phyloP scores from a whole-genome alignment of 306 rosid genomes.

The Medicago lupulina region DNA sequence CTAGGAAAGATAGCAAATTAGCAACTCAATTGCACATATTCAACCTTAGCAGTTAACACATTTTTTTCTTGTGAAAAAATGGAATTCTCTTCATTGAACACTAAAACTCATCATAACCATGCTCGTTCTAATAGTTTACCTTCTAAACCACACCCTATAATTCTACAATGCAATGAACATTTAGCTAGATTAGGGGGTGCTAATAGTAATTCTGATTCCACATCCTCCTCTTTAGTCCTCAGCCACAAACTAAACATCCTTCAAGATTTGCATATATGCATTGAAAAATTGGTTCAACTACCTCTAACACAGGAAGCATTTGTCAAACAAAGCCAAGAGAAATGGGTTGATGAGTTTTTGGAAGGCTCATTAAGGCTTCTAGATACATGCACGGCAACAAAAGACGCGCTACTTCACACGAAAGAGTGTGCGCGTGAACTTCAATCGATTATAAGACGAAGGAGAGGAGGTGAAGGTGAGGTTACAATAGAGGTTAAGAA shows the following conservation, averaged over 20 bases:
- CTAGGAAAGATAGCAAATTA: conserved; percentile 33
- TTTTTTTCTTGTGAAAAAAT: conserved; percentile 37
- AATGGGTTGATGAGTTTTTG: conserved; percentile 47
- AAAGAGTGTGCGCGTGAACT: conserved; percentile 47
- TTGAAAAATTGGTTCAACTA: conserved; percentile 44
- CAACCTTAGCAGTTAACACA: too few relatives aligned
- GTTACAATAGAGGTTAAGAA: conserved; percentile 41
- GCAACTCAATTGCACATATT: conserved; percentile 13
- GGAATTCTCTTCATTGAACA: conserved; percentile 42
- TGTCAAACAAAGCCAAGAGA: conserved; percentile 39
- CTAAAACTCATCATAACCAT: conserved; percentile 44
- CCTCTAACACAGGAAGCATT: conserved; percentile 46
- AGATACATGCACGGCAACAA: conserved; percentile 46
- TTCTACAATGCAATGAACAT: conserved; percentile 46
- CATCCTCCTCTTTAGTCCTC: conserved; percentile 34
- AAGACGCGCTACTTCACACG: conserved; percentile 49
- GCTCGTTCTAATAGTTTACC: conserved; percentile 55
- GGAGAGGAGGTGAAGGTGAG: conserved; percentile 42
- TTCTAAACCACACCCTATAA: conserved; percentile 47
- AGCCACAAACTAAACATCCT: conserved; percentile 42
- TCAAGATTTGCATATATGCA: conserved; percentile 39
- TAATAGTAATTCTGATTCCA: conserved; percentile 26
- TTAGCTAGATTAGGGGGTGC: conserved; percentile 38
- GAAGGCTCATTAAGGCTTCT: conserved; percentile 52
- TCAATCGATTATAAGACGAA: conserved; percentile 48